Conservation (phyloP, 805 yeast genomes). For the Teunomyces aglyptinius region DNA sequence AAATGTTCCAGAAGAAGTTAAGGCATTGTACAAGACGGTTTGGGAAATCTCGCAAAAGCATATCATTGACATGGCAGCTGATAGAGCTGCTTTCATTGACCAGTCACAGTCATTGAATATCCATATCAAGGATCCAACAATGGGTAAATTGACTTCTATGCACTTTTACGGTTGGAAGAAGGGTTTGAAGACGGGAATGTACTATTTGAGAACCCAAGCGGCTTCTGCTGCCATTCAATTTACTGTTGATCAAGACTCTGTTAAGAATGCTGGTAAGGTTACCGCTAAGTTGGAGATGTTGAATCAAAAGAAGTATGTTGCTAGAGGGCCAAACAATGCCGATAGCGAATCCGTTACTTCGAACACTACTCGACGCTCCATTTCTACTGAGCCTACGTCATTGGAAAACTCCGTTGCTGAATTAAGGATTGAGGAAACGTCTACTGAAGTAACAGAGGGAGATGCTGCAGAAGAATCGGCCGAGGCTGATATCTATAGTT, state of each 20-base stretch:
- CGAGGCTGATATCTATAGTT: conserved; percentile 83
- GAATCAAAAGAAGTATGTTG: conserved; percentile 37
- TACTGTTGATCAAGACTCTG: conserved; percentile 48
- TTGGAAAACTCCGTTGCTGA: conserved; percentile 49
- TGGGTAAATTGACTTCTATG: conserved; percentile 96
- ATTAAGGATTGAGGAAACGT: conserved; percentile 33
- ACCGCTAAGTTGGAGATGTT: conserved; percentile 39
- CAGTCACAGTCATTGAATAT: conserved; percentile 94
- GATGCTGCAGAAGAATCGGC: conserved; percentile 12
- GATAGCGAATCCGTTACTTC: conserved; percentile 8
- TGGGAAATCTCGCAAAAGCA: conserved; percentile 63
- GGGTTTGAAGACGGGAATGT: conserved; percentile 98
- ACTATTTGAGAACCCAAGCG: conserved; percentile 90
- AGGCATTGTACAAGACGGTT: conserved; percentile 56
- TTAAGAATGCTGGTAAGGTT: conserved; percentile 36
- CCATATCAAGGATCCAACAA: conserved; percentile 84
- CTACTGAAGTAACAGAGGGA: conserved; percentile 13
- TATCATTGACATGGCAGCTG: conserved; percentile 46
- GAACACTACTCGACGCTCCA: conserved; percentile 20
- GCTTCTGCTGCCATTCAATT: conserved; percentile 97
- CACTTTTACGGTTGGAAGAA: conserved; percentile 99
- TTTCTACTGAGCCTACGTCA: conserved; percentile 40
- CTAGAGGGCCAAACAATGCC: conserved; percentile 14
- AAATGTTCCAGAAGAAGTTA: conserved; percentile 52
- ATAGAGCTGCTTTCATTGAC: conserved; percentile 72